Evolutionary conservation across 129 eudicot species (phyloP).

Genomic region (Pulicaria dysenterica): DNA sequence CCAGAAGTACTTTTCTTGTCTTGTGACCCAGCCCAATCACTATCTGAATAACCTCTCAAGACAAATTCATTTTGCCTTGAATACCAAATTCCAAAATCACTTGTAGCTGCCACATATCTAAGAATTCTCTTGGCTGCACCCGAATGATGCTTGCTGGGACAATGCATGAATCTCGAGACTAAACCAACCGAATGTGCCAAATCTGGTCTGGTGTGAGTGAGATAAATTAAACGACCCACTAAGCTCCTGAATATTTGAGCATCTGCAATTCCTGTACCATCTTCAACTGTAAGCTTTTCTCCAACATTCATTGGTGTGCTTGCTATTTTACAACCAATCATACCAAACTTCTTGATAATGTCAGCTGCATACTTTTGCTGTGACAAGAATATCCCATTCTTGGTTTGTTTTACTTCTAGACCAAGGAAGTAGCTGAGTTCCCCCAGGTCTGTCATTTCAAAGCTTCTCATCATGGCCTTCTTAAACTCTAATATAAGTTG

Average conservation of each 20-base stretch:
- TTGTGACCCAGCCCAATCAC: constrained; percentile 1
- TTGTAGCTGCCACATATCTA: background rate
- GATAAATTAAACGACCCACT: background rate
- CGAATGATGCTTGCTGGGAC: background rate
- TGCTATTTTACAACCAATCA: background rate
- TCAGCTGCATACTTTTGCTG: no score
- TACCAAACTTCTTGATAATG: background rate
- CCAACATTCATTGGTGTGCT: background rate
- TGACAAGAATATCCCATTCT: no score
- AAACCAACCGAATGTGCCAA: background rate
- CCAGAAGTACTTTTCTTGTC: no score
- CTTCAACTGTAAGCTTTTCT: background rate
- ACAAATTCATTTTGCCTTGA: no score
- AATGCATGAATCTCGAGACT: background rate
- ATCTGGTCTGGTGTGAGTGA: background rate
- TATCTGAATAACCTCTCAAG: background rate
- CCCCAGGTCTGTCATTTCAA: no score
- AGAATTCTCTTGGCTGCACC: background rate
- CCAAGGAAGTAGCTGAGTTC: no score
- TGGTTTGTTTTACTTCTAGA: no score
- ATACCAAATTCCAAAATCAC: background rate
- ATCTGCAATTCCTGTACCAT: no score
- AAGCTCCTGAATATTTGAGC: background rate
- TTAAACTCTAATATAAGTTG: no score
- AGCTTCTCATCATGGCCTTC: no score